A percentile compares a stretch with the other conserved stretches of the same genome.
Conservation (phyloP, 768 basidiomycete genomes). For the Baorangia bicolor region DNA sequence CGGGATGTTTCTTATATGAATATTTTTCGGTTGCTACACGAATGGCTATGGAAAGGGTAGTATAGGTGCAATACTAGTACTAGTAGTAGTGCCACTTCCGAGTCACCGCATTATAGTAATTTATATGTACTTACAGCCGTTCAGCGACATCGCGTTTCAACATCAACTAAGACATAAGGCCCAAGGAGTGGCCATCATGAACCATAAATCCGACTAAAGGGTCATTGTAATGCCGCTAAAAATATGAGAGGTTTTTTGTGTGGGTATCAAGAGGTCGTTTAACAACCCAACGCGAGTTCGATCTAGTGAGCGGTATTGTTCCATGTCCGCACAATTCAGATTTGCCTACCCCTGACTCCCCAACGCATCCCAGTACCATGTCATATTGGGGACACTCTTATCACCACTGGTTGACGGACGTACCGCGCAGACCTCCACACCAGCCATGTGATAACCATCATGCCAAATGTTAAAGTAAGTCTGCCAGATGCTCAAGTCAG, state of each 20-base stretch:
- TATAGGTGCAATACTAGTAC: too few relatives aligned
- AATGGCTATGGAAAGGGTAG: neutral
- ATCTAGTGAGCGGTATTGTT: neutral
- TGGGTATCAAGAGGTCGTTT: neutral
- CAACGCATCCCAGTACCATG: neutral
- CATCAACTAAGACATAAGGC: neutral
- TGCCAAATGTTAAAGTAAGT: constrained; percentile 45
- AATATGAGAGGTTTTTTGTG: neutral
- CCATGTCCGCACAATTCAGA: constrained; percentile 5
- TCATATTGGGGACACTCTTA: constrained; percentile 26
- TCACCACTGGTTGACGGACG: constrained; percentile 30
- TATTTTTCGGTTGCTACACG: too few relatives aligned
- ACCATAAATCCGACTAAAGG: constrained; percentile 8
- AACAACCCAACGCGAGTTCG: neutral
- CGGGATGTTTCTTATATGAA: too few relatives aligned
- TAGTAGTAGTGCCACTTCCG: too few relatives aligned
- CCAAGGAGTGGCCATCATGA: neutral
- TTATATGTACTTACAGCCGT: too few relatives aligned
- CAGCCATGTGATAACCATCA: constrained; percentile 50
- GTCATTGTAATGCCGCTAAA: neutral
- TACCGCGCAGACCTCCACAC: constrained; percentile 51
- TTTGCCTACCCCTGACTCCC: neutral
- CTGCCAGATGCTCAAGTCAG: constrained; percentile 29
- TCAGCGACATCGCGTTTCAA: neutral
- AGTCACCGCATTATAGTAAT: neutral